Evolutionary conservation across 352 stramenopile genomes (phyloP).

Genomic region (Phytopythium montanum): DNA sequence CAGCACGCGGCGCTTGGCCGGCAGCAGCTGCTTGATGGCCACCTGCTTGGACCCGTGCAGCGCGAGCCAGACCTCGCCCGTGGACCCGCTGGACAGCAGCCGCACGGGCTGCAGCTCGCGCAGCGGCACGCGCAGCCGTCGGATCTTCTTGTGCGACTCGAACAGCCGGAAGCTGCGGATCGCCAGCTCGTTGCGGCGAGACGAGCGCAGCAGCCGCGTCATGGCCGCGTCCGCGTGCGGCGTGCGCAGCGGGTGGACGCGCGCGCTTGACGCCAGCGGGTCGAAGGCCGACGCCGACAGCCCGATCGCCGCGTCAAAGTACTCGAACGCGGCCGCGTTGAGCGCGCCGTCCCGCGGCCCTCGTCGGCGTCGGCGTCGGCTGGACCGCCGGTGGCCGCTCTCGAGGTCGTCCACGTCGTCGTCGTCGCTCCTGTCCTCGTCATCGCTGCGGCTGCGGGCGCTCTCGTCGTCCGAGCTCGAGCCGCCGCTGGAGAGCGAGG

Average conservation of each 20-base stretch:
- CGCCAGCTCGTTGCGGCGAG: slow-evolving; percentile 42
- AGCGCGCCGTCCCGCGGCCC: slow-evolving; percentile 24
- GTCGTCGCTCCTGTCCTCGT: background rate
- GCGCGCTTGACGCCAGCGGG: slow-evolving; percentile 25
- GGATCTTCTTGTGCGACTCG: slow-evolving; percentile 59
- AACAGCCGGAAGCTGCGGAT: slow-evolving; percentile 64
- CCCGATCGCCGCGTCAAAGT: slow-evolving; percentile 57
- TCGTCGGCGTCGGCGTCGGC: background rate
- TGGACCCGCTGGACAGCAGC: slow-evolving; percentile 44
- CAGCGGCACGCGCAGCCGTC: slow-evolving; percentile 40
- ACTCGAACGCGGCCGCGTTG: slow-evolving; percentile 45
- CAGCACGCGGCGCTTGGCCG: slow-evolving; percentile 41
- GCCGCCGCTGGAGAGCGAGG: background rate
- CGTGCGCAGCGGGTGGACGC: slow-evolving; percentile 23
- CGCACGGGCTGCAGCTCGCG: slow-evolving; percentile 53
- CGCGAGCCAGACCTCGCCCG: slow-evolving; percentile 74
- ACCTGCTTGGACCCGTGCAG: slow-evolving; percentile 40
- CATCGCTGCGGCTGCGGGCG: background rate
- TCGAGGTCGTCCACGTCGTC: slow-evolving; percentile 1
- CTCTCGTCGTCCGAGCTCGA: slow-evolving; percentile 4
- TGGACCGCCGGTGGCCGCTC: background rate
- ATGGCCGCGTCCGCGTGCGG: slow-evolving; percentile 16
- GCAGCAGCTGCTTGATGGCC: slow-evolving; percentile 65
- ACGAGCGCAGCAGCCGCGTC: slow-evolving; percentile 10
- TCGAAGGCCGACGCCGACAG: slow-evolving; percentile 55